Conservation (phyloP, 495 filamentous ascomycete species). For the Beverwykella pulmonaria region DNA sequence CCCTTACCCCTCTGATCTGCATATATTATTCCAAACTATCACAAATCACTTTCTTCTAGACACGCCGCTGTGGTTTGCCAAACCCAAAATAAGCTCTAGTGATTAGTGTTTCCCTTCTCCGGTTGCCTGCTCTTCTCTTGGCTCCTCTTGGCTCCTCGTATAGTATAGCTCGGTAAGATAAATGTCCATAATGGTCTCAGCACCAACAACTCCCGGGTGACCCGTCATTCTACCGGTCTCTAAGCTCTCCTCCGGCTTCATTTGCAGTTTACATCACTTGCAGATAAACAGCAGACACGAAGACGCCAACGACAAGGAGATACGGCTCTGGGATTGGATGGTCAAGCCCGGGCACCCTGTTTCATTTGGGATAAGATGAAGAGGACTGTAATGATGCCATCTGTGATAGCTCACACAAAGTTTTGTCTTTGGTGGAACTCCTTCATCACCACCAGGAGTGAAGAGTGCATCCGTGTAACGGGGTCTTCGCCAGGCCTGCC, state of each 20-base stretch:
- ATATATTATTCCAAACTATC: neutral
- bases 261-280: neutral
- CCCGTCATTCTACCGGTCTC: neutral
- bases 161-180: neutral
- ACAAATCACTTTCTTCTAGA: neutral
- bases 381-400: neutral
- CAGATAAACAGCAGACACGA: neutral
- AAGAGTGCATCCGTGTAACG: too few species aligned
- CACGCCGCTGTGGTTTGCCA: neutral
- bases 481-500: too few species aligned
- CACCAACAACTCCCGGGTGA: neutral
- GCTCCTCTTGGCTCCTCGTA: neutral
- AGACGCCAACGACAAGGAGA: neutral
- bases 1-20: neutral
- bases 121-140: neutral
- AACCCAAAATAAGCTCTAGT: neutral
- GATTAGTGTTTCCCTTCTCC: neutral
- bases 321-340: neutral
- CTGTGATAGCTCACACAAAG: neutral
- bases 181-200: too few species aligned
- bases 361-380: neutral
- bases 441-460: too few species aligned
- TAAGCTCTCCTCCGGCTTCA: neutral
- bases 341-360: neutral
- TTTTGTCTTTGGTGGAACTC: too few species aligned